Base-by-base conservation (phyloP, 805 yeast species). In the Myxozyma melibiosi region DNA sequence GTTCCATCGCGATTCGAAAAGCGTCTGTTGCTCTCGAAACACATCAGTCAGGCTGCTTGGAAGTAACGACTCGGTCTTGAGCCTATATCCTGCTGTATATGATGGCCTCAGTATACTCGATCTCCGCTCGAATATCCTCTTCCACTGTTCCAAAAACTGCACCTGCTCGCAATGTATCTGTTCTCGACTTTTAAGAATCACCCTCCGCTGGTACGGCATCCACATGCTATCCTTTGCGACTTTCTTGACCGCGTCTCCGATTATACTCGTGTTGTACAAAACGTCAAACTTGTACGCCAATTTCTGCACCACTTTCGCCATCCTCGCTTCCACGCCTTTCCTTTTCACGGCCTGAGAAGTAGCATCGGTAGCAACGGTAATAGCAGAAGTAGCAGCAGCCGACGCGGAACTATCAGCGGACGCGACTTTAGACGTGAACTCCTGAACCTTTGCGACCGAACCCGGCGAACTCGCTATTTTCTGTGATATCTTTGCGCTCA, bases 401-500 rank as follows among this genome's bases (percentile, higher is more conserved):
- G n/a, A n/a, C n/a, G n/a, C n/a, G n/a, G n/a, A n/a, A n/a, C n/a
- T n/a, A n/a, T n/a, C n/a, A n/a, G n/a, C n/a, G n/a, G n/a, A n/a
- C n/a, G n/a, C n/a, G n/a, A n/a, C n/a, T 14, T 33, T 33, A 7
- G 34, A 34, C 27, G 50, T 34, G 6, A 45, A 35, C 9, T 34
- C 34, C 40, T 45, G 50, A 16, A 20, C 31, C 3, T 45, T 20
- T 14, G n/a, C 20, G 8, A 34, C 40, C 3, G 28, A n/a, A n/a
- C n/a, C 40, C 13, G 50, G 40, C 5, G 50, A 11, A 2, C 27
- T 14, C 3, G 27, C 42, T 7, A 37, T 41, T 25, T 27, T 7
- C 27, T 38, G 35, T 24, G 51, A 47, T 27, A 35, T 4, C 20
- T 47, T 47, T 27, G 51, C 51, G 25, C 43, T 37, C 4, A 47